phyloP scores from a whole-genome alignment of 1,139 yeast genomes.

The Lizanozyma gosingica region DNA sequence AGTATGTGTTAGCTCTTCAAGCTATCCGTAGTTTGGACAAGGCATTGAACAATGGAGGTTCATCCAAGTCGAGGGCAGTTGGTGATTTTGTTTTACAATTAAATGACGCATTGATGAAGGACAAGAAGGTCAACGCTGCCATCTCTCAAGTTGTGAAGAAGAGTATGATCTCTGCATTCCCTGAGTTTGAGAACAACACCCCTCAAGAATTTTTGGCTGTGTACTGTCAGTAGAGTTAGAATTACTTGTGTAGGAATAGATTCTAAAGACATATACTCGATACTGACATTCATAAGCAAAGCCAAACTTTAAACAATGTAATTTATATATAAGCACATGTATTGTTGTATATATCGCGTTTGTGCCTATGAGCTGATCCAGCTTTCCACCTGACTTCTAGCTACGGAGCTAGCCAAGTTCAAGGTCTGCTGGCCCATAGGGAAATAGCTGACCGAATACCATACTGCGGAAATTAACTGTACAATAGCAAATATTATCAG shows the following conservation, averaged over 20 bases:
- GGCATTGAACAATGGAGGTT: slow-evolving; percentile 14
- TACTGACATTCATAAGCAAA: not conserved
- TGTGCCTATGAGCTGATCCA: slow-evolving; percentile 36
- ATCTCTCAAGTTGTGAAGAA: slow-evolving; percentile 34
- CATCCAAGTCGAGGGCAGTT: slow-evolving; percentile 13
- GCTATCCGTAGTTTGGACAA: slow-evolving; percentile 31
- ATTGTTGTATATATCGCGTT: too few relatives aligned
- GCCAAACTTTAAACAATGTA: too few relatives aligned
- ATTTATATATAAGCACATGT: too few relatives aligned
- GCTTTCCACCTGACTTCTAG: slow-evolving; percentile 48
- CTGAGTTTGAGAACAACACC: slow-evolving; percentile 14
- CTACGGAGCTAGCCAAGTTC: slow-evolving; percentile 43
- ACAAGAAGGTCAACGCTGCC: slow-evolving; percentile 27
- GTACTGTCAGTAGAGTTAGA: not conserved
- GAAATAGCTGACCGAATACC: slow-evolving; percentile 56
- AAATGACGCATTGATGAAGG: slow-evolving; percentile 15
- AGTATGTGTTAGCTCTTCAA: slow-evolving; percentile 40
- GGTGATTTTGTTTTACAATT: slow-evolving; percentile 20
- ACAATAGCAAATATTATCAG: slow-evolving; percentile 43
- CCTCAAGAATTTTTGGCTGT: not conserved
- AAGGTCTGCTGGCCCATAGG: slow-evolving; percentile 54
- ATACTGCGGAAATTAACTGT: slow-evolving; percentile 43
- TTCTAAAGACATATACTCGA: not conserved
- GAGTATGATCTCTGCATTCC: slow-evolving; percentile 27
- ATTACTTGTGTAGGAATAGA: too few relatives aligned